Percentiles rank a stretch among this genome's conserved stretches.
These are phyloP conservation scores for Suaeda aralocaspica DNA, from an alignment of 148 eudicot species.

Conservation along the genomic window DNA sequence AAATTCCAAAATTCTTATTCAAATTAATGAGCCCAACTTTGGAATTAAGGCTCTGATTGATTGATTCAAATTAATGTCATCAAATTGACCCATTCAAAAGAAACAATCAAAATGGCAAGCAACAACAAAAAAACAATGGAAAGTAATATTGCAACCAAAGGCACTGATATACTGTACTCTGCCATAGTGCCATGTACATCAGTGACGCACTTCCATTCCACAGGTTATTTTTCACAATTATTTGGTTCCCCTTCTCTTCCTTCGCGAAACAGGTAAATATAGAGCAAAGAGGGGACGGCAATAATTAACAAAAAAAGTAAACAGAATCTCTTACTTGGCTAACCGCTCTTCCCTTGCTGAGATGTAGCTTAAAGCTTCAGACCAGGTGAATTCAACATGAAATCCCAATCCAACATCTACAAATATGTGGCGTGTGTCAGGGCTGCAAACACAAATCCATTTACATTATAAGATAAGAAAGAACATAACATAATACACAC, in stretches of 20 bases:
- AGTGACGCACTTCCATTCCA: background rate
- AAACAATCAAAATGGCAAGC: background rate
- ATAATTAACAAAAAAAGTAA: background rate
- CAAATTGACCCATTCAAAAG: too few species aligned
- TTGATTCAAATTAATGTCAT: too few species aligned
- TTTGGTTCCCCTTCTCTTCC: background rate
- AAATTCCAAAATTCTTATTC: too few species aligned
- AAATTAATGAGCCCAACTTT: too few species aligned
- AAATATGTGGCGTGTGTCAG: constrained; percentile 75
- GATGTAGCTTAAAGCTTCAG: constrained; percentile 75
- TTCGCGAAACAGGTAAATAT: background rate
- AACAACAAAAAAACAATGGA: background rate
- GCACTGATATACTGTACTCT: background rate
- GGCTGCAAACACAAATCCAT: constrained; percentile 39
- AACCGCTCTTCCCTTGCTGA: constrained; percentile 67
- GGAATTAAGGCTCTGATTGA: too few species aligned
- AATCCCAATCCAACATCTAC: constrained; percentile 92
- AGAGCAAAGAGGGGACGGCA: background rate
- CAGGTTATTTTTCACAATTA: background rate
- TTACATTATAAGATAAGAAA: background rate
- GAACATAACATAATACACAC: background rate
- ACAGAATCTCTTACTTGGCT: constrained; percentile 42
- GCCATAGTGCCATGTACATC: background rate
- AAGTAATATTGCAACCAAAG: too few species aligned
- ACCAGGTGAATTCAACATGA: constrained; percentile 90